Conservation (phyloP, 768 basidiomycete species). For the Phlebiopsis flavidoalba region DNA sequence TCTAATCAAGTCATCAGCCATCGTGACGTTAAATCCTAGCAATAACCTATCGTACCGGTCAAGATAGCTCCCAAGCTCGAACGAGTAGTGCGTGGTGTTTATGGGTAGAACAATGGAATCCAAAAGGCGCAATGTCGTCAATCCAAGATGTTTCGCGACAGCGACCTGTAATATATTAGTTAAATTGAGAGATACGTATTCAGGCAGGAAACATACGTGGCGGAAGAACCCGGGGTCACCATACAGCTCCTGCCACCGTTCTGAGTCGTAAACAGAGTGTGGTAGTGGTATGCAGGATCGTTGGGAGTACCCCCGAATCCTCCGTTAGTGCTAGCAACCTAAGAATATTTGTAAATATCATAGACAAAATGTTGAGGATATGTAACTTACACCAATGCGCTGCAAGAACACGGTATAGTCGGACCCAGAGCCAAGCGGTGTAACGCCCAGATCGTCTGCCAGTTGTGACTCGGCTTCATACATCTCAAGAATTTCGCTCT, state of each 20-base stretch:
- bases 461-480: conserved; percentile 31
- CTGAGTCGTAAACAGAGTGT: conserved; percentile 54
- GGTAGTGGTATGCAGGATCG: conserved; percentile 57
- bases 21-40: neutral
- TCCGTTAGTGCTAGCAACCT: conserved; percentile 31
- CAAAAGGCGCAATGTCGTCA: conserved; percentile 48
- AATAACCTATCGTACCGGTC: conserved; percentile 27
- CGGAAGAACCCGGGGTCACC: conserved; percentile 59
- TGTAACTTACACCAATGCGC: conserved; percentile 42
- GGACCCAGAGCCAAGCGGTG: conserved; percentile 77
- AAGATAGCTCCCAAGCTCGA: conserved; percentile 49
- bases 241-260: conserved; percentile 55
- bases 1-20: conserved; percentile 20
- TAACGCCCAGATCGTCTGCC: conserved; percentile 36
- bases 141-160: conserved; percentile 52
- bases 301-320: conserved; percentile 32
- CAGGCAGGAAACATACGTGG: conserved; percentile 37
- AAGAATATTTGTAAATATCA: neutral
- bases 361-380: conserved; percentile 14
- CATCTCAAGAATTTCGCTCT: conserved; percentile 36
- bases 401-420: conserved; percentile 94
- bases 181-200: neutral
- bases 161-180: conserved; percentile 34
- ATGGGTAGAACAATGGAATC: conserved; percentile 54
- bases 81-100: conserved; percentile 64